A percentile compares a stretch with the other conserved stretches of the same genome.
These are phyloP conservation scores for Candida sphagnicola DNA, from an alignment of 805 yeast species.

Conservation along the genomic window DNA sequence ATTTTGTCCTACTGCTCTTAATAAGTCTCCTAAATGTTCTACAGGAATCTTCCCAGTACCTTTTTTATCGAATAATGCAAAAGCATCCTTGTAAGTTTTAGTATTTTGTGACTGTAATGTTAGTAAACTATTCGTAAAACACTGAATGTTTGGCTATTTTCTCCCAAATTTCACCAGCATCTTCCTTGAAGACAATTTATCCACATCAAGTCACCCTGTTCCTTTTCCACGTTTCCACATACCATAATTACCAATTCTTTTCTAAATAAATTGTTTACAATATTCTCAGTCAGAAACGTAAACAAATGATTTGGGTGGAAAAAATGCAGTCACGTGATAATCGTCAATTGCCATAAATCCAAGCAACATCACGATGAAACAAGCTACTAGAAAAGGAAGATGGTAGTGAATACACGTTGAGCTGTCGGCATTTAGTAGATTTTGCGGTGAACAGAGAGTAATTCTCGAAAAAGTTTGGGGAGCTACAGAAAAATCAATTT, in stretches of 20 bases:
- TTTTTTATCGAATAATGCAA: conserved; percentile 92
- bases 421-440: too few species aligned
- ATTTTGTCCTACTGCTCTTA: conserved; percentile 97
- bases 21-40: conserved; percentile 83
- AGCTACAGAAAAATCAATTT: too few species aligned
- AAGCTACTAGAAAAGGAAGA: too few species aligned
- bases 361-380: too few species aligned
- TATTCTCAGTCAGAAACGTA: neutral
- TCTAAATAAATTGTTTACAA: neutral
- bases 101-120: conserved; percentile 36
- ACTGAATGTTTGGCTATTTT: too few species aligned
- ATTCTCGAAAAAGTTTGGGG: too few species aligned
- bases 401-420: too few species aligned
- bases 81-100: conserved; percentile 77
- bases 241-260: neutral
- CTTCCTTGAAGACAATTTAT: too few species aligned
- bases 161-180: too few species aligned
- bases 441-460: too few species aligned
- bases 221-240: too few species aligned
- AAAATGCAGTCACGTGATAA: neutral
- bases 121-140: conserved; percentile 15
- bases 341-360: conserved; percentile 4
- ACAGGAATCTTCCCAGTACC: conserved; percentile 89
- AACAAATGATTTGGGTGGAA: neutral
- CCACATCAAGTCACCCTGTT: too few species aligned